These are phyloP conservation scores for Phenoliferia sp. DNA, from an alignment of 1,284 basidiomycete genomes.

Conservation along the genomic window DNA sequence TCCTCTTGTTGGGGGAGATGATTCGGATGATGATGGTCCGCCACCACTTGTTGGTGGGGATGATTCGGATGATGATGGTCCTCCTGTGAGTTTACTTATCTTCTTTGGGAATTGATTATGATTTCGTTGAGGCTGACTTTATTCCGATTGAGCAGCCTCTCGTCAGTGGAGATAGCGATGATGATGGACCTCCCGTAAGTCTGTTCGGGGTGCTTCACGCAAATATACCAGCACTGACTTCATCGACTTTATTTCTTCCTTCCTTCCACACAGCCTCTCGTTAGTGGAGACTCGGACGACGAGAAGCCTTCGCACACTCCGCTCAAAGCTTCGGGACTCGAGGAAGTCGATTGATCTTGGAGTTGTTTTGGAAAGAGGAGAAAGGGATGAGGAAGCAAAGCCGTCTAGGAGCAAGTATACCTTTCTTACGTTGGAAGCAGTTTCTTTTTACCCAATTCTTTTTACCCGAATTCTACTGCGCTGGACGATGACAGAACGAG, in stretches of 20 bases:
- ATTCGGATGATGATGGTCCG: not conserved
- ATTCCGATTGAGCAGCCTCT: not conserved
- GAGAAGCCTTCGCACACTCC: not conserved
- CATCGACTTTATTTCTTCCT: no score
- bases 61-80: not conserved
- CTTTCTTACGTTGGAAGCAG: no score
- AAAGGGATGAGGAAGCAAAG: no score
- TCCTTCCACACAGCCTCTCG: not conserved
- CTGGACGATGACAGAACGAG: no score
- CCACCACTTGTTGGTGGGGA: not conserved
- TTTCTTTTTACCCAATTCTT: no score
- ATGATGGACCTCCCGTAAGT: not conserved
- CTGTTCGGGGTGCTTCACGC: no score
- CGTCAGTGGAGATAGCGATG: not conserved
- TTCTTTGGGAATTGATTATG: not conserved
- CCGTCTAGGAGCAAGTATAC: no score
- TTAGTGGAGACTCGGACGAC: not conserved
- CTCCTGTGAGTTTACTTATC: not conserved
- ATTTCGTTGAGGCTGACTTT: not conserved
- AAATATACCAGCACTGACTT: no score
- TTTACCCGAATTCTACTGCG: no score
- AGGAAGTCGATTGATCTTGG: not conserved
- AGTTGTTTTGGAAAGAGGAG: not conserved
- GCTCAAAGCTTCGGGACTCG: not conserved
- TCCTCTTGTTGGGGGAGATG: not conserved